phyloP scores from a whole-genome alignment of 2,329 filamentous ascomycete species.

The Cephalotrichum gorgonifer region DNA sequence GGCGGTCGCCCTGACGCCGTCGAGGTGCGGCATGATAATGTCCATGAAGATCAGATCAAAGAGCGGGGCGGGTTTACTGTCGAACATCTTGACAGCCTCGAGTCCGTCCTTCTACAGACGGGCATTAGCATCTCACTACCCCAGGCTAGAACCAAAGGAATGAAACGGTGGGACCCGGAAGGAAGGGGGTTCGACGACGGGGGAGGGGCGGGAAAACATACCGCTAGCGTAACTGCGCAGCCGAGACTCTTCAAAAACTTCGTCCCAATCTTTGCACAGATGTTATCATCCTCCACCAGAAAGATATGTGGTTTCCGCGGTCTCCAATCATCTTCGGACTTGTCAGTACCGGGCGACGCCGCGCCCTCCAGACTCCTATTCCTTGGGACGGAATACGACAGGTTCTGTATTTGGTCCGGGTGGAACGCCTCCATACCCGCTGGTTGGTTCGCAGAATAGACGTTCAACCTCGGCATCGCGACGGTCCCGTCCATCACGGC shows the following conservation, averaged over 20 bases:
- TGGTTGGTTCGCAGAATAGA: constrained; percentile 84
- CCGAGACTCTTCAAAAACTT: constrained; percentile 58
- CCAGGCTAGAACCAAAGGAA: background rate
- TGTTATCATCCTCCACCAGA: constrained; percentile 74
- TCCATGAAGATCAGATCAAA: constrained; percentile 75
- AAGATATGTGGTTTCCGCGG: constrained; percentile 66
- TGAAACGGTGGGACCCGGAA: background rate
- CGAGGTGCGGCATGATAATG: constrained; percentile 94
- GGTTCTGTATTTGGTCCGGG: constrained; percentile 87
- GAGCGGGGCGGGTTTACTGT: constrained; percentile 26
- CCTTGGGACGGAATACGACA: constrained; percentile 60
- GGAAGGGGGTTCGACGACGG: background rate
- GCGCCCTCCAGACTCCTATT: constrained; percentile 13
- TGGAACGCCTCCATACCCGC: constrained; percentile 94
- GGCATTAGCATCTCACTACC: background rate
- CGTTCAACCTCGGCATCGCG: constrained; percentile 51
- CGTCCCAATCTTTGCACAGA: constrained; percentile 56
- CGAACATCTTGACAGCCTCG: constrained; percentile 58
- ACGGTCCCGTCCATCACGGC: constrained; percentile 42
- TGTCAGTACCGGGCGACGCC: constrained; percentile 29
- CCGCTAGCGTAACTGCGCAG: constrained; percentile 57
- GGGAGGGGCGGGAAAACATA: constrained; percentile 28
- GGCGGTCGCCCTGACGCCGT: constrained; percentile 89
- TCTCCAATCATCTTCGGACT: constrained; percentile 41
- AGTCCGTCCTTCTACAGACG: constrained; percentile 56